These are phyloP conservation scores for Dichomitus squalens DNA, from an alignment of 1,284 basidiomycete genomes.

Conservation along the genomic window DNA sequence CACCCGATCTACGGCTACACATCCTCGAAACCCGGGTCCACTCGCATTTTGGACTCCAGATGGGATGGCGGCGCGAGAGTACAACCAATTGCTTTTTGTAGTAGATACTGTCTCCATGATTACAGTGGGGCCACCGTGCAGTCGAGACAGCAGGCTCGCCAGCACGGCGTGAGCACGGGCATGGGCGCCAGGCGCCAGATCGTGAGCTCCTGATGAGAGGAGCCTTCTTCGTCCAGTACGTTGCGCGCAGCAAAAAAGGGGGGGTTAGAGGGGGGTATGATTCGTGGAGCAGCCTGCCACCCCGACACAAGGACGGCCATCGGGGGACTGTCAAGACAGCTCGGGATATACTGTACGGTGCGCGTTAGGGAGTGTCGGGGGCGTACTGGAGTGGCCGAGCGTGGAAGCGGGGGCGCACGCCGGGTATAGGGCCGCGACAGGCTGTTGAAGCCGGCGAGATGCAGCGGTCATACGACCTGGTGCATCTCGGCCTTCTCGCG, in stretches of 20 bases:
- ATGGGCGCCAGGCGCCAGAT: too few relatives aligned
- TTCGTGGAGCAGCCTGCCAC: too few relatives aligned
- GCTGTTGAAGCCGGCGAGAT: conserved; percentile 17
- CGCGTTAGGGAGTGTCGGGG: not conserved
- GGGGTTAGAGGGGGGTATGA: too few relatives aligned
- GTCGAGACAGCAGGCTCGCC: too few relatives aligned
- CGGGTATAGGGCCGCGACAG: not conserved
- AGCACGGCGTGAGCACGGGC: not conserved
- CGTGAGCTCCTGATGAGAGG: not conserved
- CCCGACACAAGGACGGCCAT: too few relatives aligned
- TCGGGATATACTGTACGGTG: not conserved
- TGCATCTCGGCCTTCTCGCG: conserved; percentile 11
- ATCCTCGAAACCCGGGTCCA: not conserved
- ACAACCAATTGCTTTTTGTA: not conserved
- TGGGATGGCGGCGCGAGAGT: too few relatives aligned
- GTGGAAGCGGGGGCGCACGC: too few relatives aligned
- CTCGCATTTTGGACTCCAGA: too few relatives aligned
- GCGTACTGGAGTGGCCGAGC: too few relatives aligned
- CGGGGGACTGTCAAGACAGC: too few relatives aligned
- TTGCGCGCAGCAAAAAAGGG: too few relatives aligned
- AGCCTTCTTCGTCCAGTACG: too few relatives aligned
- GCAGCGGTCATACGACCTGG: conserved; percentile 9
- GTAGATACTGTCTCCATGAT: not conserved
- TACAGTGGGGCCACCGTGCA: not conserved
- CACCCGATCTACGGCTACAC: not conserved